Conservation (phyloP, 2,329 filamentous ascomycete genomes). For the Apiospora pterosperma region DNA sequence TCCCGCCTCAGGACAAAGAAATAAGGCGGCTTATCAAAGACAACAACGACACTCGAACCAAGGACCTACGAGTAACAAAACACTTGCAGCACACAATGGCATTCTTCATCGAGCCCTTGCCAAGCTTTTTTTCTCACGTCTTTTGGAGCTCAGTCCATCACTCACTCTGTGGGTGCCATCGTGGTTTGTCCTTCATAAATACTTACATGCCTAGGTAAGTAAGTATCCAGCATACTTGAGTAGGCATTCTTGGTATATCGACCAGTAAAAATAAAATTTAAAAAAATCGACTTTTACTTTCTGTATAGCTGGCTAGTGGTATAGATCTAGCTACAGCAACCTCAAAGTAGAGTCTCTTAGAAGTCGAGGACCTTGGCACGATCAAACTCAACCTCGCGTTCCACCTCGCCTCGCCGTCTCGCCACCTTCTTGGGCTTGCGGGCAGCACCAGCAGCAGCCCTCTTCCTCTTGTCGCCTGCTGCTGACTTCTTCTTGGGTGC, state of each 20-base stretch:
- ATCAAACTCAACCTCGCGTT: conserved; percentile 68
- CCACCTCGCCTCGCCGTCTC: conserved; percentile 66
- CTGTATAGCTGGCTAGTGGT: not conserved
- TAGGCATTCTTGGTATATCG: not conserved
- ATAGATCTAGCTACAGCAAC: not conserved
- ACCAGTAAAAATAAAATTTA: not conserved
- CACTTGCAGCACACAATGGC: not conserved
- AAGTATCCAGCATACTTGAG: not conserved
- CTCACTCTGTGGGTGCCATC: not conserved
- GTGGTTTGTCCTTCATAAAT: not conserved
- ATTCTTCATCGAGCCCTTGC: not conserved
- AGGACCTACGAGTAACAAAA: not conserved
- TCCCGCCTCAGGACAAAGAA: not conserved
- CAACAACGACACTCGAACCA: not conserved
- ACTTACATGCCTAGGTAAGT: too few species aligned
- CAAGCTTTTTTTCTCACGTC: not conserved
- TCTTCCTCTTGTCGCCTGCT: conserved; percentile 47
- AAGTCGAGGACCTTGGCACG: conserved; percentile 27
- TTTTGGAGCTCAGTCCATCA: not conserved
- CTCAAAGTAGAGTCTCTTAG: conserved; percentile 11
- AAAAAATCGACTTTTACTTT: not conserved
- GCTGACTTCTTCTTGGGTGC: conserved; percentile 46
- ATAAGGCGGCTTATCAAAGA: not conserved
- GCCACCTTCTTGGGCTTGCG: conserved; percentile 52
- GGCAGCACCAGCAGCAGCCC: conserved; percentile 28